Percentiles rank a stretch among this genome's conserved stretches.
phyloP scores from a whole-genome alignment of 805 yeast species.

The Cyberlindnera petersonii region DNA sequence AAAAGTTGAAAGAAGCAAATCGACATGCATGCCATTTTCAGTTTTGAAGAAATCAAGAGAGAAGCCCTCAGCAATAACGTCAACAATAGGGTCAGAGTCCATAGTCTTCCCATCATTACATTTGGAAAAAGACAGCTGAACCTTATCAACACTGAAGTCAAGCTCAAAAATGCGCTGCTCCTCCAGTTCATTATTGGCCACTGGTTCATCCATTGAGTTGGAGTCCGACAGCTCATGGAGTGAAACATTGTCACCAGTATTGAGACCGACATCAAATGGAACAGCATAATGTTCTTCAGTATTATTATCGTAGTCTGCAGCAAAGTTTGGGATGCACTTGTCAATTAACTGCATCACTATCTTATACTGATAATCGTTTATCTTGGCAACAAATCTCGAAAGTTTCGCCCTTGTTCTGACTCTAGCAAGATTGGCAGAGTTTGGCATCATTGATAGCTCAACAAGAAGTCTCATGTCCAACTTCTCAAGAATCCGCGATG shows the following conservation, averaged over 20 bases:
- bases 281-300: slow-evolving; percentile 32
- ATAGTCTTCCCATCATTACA: slow-evolving; percentile 61
- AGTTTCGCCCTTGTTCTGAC: slow-evolving; percentile 73
- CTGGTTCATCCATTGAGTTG: neutral
- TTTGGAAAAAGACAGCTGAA: slow-evolving; percentile 58
- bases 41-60: slow-evolving; percentile 58
- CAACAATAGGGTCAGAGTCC: slow-evolving; percentile 65
- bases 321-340: slow-evolving; percentile 54
- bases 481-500: slow-evolving; percentile 66
- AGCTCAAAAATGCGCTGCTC: slow-evolving; percentile 70
- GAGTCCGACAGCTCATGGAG: slow-evolving; percentile 15
- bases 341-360: slow-evolving; percentile 76
- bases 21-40: slow-evolving; percentile 57
- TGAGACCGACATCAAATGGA: slow-evolving; percentile 18
- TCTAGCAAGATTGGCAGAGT: slow-evolving; percentile 67
- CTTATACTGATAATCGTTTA: slow-evolving; percentile 89
- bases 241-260: slow-evolving; percentile 9
- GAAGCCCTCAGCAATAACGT: slow-evolving; percentile 64
- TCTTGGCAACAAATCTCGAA: slow-evolving; percentile 63
- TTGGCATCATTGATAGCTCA: slow-evolving; percentile 83
- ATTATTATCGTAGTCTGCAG: slow-evolving; percentile 31
- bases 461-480: slow-evolving; percentile 68
- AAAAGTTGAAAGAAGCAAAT: slow-evolving; percentile 60
- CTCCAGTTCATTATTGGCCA: neutral
- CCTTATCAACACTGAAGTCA: slow-evolving; percentile 60